These are phyloP conservation scores for Penicillium angulare DNA, from an alignment of 495 filamentous ascomycete genomes.

Conservation along the genomic window DNA sequence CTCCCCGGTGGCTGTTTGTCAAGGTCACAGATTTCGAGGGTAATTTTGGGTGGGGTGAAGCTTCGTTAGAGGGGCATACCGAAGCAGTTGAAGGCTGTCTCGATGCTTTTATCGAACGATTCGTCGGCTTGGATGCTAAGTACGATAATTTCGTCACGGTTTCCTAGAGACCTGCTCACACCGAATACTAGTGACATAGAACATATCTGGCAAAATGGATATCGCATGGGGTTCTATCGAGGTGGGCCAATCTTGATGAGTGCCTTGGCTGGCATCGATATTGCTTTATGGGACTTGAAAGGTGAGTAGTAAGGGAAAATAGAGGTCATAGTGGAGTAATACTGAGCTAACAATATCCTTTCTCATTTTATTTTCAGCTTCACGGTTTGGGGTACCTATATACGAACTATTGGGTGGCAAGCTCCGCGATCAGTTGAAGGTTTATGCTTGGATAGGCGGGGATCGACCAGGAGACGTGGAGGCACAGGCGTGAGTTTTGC, in stretches of 20 bases:
- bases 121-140: constrained; percentile 72
- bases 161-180: background rate
- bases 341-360: constrained; percentile 23
- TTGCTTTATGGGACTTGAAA: constrained; percentile 79
- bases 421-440: constrained; percentile 66
- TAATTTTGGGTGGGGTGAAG: constrained; percentile 74
- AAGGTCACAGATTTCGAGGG: constrained; percentile 67
- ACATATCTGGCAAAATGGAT: constrained; percentile 74
- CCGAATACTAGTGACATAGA: constrained; percentile 63
- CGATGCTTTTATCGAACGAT: constrained; percentile 61
- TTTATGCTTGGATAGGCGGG: constrained; percentile 84
- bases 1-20: constrained; percentile 43
- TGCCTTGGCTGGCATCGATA: constrained; percentile 73
- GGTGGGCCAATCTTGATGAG: constrained; percentile 81
- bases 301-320: constrained; percentile 41
- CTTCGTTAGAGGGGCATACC: constrained; percentile 72
- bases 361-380: background rate
- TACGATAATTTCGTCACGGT: constrained; percentile 28
- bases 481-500: background rate
- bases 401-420: constrained; percentile 62
- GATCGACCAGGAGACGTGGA: constrained; percentile 71
- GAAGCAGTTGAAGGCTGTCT: constrained; percentile 74
- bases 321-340: constrained; percentile 61
- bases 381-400: background rate
- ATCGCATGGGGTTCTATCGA: constrained; percentile 71